These are phyloP conservation scores for Triangularia setosa DNA, from an alignment of 2,329 filamentous ascomycete genomes.

Conservation along the genomic window DNA sequence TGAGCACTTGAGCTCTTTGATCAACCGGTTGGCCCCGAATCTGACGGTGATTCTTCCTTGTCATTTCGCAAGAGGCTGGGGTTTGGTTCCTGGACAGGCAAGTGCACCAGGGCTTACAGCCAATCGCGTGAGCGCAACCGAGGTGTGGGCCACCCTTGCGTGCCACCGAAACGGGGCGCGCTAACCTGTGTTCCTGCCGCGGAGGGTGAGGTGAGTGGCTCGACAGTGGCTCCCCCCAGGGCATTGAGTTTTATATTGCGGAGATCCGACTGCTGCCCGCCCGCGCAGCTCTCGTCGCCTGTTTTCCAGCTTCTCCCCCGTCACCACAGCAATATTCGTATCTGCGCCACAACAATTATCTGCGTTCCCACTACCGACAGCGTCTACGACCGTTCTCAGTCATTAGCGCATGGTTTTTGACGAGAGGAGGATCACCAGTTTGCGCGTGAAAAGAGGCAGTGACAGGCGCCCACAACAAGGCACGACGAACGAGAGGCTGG, in stretches of 20 bases:
- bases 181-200: slow-evolving; percentile 27
- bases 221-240: slow-evolving; percentile 11
- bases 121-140: slow-evolving; percentile 17
- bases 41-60: slow-evolving; percentile 12
- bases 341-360: background rate
- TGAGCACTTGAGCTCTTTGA: background rate
- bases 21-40: slow-evolving; percentile 13
- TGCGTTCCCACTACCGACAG: background rate
- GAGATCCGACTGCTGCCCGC: slow-evolving; percentile 21
- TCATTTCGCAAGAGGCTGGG: slow-evolving; percentile 27
- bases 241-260: slow-evolving; percentile 31
- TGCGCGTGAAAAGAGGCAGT: background rate
- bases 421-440: background rate
- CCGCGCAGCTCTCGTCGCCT: slow-evolving; percentile 8
- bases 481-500: background rate
- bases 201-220: slow-evolving; percentile 10
- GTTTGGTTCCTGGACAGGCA: slow-evolving; percentile 19
- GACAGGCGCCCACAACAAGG: background rate
- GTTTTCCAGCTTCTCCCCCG: slow-evolving; percentile 12
- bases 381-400: background rate
- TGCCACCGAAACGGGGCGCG: slow-evolving; percentile 21
- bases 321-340: slow-evolving; percentile 23
- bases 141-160: slow-evolving; percentile 18
- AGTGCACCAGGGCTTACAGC: slow-evolving; percentile 9
- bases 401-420: background rate